Base-by-base conservation (phyloP, 2,329 filamentous ascomycete species). In the Epichloe glyceriae region DNA sequence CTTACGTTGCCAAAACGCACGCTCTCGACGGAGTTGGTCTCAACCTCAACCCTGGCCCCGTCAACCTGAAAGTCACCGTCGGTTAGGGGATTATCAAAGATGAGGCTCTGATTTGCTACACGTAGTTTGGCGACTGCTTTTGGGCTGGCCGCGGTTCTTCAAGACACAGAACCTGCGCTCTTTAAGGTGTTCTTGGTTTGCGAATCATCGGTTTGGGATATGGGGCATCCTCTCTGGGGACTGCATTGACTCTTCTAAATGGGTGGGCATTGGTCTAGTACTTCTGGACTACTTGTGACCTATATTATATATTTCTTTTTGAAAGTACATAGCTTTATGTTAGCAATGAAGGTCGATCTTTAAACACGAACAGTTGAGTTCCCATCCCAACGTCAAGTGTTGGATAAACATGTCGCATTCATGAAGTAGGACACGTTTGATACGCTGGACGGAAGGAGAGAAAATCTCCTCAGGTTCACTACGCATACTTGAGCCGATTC, bases 11-110 rank as follows among this genome's bases (percentile, higher is more conserved):
- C 17, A 66, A 67, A 48, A 70, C 62, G 55, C 63, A 70, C 57
- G 64, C 52, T 33, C 30, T 50, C 1, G 70, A 72, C 48, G 70
- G 70, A 43, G 42, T 69, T 15, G 70, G 70, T 42, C 64, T 70
- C 56, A 73, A 72, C 63, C 47, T 69, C 49, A 54, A 58, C 52
- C 49, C 59, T 34, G 58, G 60, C 45, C 54, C 58, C 30, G 59
- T 60, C 46, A 52, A 54, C 54, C 57, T 72, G 7, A 48, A 52
- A 4, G 59, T 68, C 55, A 60, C 56, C 35, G 59, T 72, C 44
- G 64, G 61, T 56, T 65, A 64, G 59, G 59, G 7, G 20, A 45
- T 20, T 20, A 10, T 12, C 7, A 4, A 20, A 3, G n/a, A 35
- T 14, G 30, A 46, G 40, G 38, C 20, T 40, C 14, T 20, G 38